Evolutionary conservation across 495 filamentous ascomycete species (phyloP), one percentile per base, ranked within the genome.

Genomic region (Penicillium bialowiezense): DNA sequence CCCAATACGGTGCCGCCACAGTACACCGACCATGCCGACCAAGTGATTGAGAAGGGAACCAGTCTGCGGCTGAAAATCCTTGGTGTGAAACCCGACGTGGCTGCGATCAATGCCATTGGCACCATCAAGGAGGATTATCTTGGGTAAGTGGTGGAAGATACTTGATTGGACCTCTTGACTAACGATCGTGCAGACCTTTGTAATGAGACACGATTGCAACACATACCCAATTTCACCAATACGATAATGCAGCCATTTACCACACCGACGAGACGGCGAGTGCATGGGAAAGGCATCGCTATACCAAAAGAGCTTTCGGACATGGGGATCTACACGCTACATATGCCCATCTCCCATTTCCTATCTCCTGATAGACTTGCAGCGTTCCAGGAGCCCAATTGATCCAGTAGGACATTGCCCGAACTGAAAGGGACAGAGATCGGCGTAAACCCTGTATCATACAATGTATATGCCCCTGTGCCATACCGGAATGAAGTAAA

Each of bases 21-120:
- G 64, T 88, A 88, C 64, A 87, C 87, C 39, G 82, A 95, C 65
- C 85, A 93, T 59, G 90, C 85, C 41, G 95, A 96, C 42, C 90
- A 91, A 59, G 87, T 91, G 12, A 96, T 97, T 59, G 91, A 96
- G 68, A 90, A 90, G 34, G 91, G 89, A 26, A 91, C 92, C 8
- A 91, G 95, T 62, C 78, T 98, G 54, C 88, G 93, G 13, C 83
- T 97, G 49, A 96, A 96, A 70, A 84, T 98, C 40, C 85, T 96
- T 41, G 95, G 95, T 56, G 86, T 91, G 12, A 82, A 95, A 64
- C 89, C 84, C 43, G 93, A 97, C 59, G 88, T 97, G 37, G 90
- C 86, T 20, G 85, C 87, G 56, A 93, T 98, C 80, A 96, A 86
- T 75, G 93, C 92, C 26, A 95, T 97, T 66, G 95, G 90, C 33